Evolutionary conservation across 495 filamentous ascomycete genomes (phyloP).

Genomic region (Hyaloscypha variabilis): DNA sequence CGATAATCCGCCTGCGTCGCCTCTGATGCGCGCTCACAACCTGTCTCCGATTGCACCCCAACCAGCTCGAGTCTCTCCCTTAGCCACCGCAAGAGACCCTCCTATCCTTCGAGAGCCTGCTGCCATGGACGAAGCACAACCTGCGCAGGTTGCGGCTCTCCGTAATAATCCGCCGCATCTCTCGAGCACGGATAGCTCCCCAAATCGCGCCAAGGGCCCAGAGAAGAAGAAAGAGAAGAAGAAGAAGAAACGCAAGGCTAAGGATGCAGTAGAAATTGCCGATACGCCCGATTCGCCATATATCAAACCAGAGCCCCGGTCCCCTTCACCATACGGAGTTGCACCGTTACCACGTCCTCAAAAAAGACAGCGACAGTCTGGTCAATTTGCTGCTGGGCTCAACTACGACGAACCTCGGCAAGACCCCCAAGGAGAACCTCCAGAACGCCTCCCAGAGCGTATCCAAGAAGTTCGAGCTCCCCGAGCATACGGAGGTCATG

Average conservation of each 20-base stretch:
- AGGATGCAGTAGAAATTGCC: conserved; percentile 45
- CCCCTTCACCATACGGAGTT: conserved; percentile 71
- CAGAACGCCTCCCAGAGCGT: conserved; percentile 12
- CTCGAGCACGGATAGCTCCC: conserved; percentile 55
- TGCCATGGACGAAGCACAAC: conserved; percentile 33
- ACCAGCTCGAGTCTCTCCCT: conserved; percentile 77
- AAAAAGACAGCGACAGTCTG: conserved; percentile 54
- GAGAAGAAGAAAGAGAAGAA: conserved; percentile 35
- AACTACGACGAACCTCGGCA: conserved; percentile 43
- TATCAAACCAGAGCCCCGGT: conserved; percentile 88
- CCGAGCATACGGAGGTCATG: conserved; percentile 16
- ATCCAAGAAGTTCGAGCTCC: conserved; percentile 13
- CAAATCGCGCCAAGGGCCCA: conserved; percentile 32
- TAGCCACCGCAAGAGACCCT: conserved; percentile 65
- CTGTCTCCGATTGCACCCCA: conserved; percentile 79
- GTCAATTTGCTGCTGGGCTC: conserved; percentile 44
- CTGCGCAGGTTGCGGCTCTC: conserved; percentile 53
- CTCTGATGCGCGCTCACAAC: conserved; percentile 39
- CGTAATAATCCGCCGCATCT: conserved; percentile 36
- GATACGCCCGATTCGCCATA: conserved; percentile 53
- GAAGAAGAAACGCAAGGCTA: conserved; percentile 45
- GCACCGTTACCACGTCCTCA: conserved; percentile 50
- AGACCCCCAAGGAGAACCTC: conserved; percentile 10
- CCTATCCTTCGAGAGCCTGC: conserved; percentile 41
- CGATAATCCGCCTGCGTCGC: conserved; percentile 16